Conservation (phyloP, 2,329 filamentous ascomycete genomes). For the Xylariaceae sp. region DNA sequence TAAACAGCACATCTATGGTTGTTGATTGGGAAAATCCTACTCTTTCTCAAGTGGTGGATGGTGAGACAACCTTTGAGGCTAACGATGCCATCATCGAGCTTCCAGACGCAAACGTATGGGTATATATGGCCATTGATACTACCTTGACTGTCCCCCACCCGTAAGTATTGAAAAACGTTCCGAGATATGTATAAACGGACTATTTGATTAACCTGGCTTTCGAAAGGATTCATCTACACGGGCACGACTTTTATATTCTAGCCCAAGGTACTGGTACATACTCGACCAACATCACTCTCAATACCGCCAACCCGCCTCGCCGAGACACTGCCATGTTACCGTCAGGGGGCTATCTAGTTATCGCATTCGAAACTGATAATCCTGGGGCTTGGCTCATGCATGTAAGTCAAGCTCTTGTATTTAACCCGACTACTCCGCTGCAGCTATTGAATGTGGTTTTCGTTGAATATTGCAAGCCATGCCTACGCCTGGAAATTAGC, state of each 20-base stretch:
- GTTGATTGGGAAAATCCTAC: constrained; percentile 58
- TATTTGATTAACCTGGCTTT: too few species aligned
- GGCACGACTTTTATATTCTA: constrained; percentile 57
- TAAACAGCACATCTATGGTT: constrained; percentile 54
- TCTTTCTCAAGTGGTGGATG: constrained; percentile 41
- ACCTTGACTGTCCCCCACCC: too few species aligned
- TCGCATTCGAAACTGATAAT: constrained; percentile 59
- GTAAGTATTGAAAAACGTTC: too few species aligned
- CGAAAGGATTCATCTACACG: constrained; percentile 55
- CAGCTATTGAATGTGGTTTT: too few species aligned
- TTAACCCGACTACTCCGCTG: too few species aligned
- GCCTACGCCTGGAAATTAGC: too few species aligned
- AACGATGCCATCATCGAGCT: constrained; percentile 42
- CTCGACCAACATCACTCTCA: constrained; percentile 18
- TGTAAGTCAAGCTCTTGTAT: too few species aligned
- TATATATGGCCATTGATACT: constrained; percentile 44
- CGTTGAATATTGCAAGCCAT: too few species aligned
- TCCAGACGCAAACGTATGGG: constrained; percentile 41
- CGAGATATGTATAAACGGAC: too few species aligned
- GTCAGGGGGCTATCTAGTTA: constrained; percentile 51
- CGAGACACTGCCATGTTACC: constrained; percentile 56
- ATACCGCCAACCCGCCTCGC: constrained; percentile 37
- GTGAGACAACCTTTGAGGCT: constrained; percentile 35
- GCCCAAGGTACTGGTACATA: constrained; percentile 34
- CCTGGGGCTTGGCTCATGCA: too few species aligned